Conservation (phyloP, 148 eudicot genomes). For the Persicaria tinctoria region DNA sequence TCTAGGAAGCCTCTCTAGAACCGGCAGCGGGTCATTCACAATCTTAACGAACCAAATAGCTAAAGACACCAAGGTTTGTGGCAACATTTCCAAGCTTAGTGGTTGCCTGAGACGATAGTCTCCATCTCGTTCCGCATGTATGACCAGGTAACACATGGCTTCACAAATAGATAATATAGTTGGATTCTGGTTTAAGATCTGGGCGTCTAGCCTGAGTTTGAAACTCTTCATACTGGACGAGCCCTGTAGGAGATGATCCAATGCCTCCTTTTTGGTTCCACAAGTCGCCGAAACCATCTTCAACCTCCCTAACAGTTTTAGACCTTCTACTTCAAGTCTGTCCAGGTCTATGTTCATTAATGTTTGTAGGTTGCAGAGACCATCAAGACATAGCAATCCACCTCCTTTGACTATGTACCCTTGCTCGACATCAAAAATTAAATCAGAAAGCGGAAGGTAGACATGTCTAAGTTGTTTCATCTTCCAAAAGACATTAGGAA, state of each 20-base stretch:
- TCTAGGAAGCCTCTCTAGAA: too few species aligned
- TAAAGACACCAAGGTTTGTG: too few species aligned
- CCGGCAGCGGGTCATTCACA: too few species aligned
- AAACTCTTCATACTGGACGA: not conserved
- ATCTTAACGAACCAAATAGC: too few species aligned
- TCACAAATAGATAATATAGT: not conserved
- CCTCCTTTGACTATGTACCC: not conserved
- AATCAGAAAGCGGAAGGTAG: not conserved
- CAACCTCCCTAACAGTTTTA: not conserved
- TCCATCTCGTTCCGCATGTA: too few species aligned
- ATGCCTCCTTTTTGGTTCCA: not conserved
- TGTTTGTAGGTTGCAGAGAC: not conserved
- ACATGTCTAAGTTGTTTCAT: not conserved
- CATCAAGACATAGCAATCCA: not conserved
- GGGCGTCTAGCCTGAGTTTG: not conserved
- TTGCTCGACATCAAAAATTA: not conserved
- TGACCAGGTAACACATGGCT: too few species aligned
- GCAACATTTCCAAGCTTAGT: too few species aligned
- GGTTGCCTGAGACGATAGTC: too few species aligned
- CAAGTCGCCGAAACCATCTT: not conserved
- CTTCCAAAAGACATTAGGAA: not conserved
- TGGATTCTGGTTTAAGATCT: not conserved
- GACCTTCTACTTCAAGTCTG: not conserved
- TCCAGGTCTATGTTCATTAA: not conserved
- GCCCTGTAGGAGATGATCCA: not conserved